Evolutionary conservation across 2,329 filamentous ascomycete species (phyloP), one percentile per base, ranked within the genome.

Genomic region (Cladosporium oxysporum): DNA sequence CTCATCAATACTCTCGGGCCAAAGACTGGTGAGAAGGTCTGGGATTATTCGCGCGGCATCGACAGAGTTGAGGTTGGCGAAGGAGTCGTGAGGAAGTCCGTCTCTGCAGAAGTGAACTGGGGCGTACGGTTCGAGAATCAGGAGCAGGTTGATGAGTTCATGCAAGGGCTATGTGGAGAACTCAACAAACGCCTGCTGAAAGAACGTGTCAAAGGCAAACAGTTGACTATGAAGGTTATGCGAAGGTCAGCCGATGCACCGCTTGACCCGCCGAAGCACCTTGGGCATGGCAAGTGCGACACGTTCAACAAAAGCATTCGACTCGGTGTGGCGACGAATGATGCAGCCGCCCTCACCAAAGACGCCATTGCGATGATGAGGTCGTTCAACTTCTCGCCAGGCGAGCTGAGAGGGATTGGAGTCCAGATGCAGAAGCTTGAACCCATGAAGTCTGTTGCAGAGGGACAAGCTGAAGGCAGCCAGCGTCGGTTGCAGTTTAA

Each of bases 81-180:
- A 66, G 91, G 96, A 73, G 87, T 90, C 0, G 83, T 92, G 18
- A 88, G 95, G 63, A 99, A 98, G 75, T 98, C 94, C 0, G 92
- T 99, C 0, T 98, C 95, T 1, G 94, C 94, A 0, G 95, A 99
- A 76, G 92, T 99, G 68, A 99, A 95, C 73, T 99, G 95, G 95
- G 95, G 96, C 2, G 96, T 99, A 65, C 89, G 95, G 6, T 99
- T 99, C 75, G 88, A 95, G 71, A 96, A 86, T 67, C 92, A 97
- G 74, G 85, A 87, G n/a, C 94, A 99, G 78, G 93, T 93, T 0
- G 94, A 98, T 66, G 92, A 96, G 69, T 99, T 99, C 76, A 85
- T 98, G 33, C 82, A 87, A 68, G 95, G 91, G 70, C 81, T 99
- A 0, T 95, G 91, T 74, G 89, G 89, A 65, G 95, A 99, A 77